These are phyloP conservation scores for Brassica juncea DNA, from an alignment of 345 rosid genomes.

Conservation along the genomic window DNA sequence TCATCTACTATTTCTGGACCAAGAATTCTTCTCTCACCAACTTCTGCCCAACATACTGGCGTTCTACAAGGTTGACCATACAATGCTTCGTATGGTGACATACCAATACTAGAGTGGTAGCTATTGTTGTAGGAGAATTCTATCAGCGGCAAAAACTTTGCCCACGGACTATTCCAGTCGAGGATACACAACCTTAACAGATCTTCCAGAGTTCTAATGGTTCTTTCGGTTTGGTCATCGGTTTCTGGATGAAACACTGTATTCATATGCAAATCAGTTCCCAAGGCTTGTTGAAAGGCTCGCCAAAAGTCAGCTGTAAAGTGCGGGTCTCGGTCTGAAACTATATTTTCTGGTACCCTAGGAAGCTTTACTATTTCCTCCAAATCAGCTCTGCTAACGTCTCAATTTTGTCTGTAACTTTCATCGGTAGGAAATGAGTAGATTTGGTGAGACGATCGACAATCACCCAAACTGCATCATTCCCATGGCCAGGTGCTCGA, in stretches of 20 bases:
- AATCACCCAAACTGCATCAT: no score
- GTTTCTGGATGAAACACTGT: background rate
- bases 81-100: background rate
- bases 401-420: no score
- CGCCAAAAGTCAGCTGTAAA: no score
- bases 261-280: background rate
- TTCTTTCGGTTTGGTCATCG: background rate
- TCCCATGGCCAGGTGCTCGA: no score
- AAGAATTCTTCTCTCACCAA: background rate
- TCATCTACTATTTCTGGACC: background rate
- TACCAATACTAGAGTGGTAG: background rate
- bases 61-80: background rate
- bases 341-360: no score
- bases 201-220: background rate
- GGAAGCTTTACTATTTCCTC: no score
- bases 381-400: no score
- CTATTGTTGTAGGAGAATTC: background rate
- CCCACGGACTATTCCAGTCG: background rate
- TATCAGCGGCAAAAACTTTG: background rate
- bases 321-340: no score
- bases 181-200: background rate
- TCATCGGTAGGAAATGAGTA: no score
- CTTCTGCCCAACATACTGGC: background rate
- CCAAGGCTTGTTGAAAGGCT: no score
- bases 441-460: no score